Conservation (phyloP, 805 yeast genomes). For the Pichia occidentalis region DNA sequence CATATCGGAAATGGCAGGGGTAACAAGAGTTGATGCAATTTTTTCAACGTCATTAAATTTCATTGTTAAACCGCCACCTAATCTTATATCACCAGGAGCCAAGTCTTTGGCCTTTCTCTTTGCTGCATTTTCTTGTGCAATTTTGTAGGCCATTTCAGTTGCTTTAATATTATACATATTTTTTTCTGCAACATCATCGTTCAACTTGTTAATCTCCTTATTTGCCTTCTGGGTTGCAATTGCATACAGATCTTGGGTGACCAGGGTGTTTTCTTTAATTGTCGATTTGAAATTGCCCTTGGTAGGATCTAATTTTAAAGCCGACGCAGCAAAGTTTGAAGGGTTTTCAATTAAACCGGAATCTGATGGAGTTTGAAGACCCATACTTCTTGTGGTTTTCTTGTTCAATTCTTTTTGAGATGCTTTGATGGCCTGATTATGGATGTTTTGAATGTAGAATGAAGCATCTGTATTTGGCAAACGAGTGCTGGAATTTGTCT, state of each 20-base stretch:
- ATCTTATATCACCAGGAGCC: slow-evolving; percentile 50
- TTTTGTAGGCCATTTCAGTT: slow-evolving; percentile 67
- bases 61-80: slow-evolving; percentile 87
- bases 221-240: slow-evolving; percentile 48
- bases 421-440: slow-evolving; percentile 13
- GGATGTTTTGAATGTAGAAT: slow-evolving; percentile 14
- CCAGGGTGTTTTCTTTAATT: slow-evolving; percentile 31
- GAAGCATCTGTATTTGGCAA: slow-evolving; percentile 28
- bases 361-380: slow-evolving; percentile 38
- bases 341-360: slow-evolving; percentile 30
- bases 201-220: slow-evolving; percentile 23
- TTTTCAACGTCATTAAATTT: slow-evolving; percentile 67
- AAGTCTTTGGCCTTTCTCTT: slow-evolving; percentile 41
- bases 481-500: slow-evolving; percentile 11
- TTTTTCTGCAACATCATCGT: slow-evolving; percentile 21
- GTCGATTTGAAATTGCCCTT: slow-evolving; percentile 35
- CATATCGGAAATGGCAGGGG: slow-evolving; percentile 76
- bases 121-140: slow-evolving; percentile 64
- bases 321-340: slow-evolving; percentile 47
- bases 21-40: slow-evolving; percentile 73
- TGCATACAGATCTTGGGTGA: slow-evolving; percentile 39
- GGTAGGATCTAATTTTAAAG: slow-evolving; percentile 28
- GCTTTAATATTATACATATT: slow-evolving; percentile 26
- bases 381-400: slow-evolving; percentile 21
- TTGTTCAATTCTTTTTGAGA: slow-evolving; percentile 7